Evolutionary conservation across 441 rosid genomes (phyloP).

Genomic region (Populus hybrid): DNA sequence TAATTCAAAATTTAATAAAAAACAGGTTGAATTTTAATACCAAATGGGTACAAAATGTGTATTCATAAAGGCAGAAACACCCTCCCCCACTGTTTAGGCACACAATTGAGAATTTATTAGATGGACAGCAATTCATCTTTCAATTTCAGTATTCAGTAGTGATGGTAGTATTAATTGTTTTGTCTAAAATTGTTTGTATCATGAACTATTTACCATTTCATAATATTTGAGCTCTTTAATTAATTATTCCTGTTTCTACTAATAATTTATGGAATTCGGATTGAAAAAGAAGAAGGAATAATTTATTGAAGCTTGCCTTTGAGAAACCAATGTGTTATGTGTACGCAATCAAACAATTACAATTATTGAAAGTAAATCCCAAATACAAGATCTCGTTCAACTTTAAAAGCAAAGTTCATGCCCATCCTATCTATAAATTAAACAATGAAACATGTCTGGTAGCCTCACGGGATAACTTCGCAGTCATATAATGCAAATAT

Average conservation of each 20-base stretch:
- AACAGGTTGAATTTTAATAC: no score
- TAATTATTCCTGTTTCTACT: background rate
- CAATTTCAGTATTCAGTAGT: background rate
- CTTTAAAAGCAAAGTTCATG: background rate
- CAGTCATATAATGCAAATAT: background rate
- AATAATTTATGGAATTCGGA: background rate
- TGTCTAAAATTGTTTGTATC: background rate
- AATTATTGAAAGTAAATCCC: background rate
- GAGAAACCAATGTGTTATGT: background rate
- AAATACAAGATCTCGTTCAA: background rate
- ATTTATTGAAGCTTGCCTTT: background rate
- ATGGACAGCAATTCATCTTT: background rate
- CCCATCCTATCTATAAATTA: background rate
- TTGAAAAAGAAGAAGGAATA: background rate
- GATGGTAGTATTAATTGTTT: background rate
- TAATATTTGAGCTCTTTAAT: background rate
- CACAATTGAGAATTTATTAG: background rate
- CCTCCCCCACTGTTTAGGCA: background rate
- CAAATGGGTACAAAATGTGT: background rate
- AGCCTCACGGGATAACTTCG: constrained; percentile 1
- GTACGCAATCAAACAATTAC: background rate
- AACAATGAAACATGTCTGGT: background rate
- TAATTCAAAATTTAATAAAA: no score
- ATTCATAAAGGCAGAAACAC: background rate
- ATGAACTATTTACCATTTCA: background rate